Evolutionary conservation across 345 rosid species (phyloP).

Genomic region (Linum lewisii): DNA sequence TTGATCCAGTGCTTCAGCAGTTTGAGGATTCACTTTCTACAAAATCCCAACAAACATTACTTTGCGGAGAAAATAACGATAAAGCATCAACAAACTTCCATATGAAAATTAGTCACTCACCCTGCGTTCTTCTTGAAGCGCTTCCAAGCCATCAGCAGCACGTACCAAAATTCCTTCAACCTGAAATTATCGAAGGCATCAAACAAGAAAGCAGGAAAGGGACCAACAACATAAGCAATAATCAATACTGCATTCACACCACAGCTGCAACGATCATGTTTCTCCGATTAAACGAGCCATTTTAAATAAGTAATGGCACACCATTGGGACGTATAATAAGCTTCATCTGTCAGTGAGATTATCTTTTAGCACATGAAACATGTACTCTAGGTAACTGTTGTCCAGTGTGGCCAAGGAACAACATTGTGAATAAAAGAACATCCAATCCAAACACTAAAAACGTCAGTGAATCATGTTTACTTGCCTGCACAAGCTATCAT

Average conservation of each 20-base stretch:
- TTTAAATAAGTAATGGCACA: not conserved
- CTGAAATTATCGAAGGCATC: slow-evolving; percentile 23
- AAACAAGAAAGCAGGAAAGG: not conserved
- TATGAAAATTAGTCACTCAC: slow-evolving; percentile 21
- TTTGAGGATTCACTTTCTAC: slow-evolving; percentile 82
- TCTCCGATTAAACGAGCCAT: not conserved
- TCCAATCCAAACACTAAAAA: not conserved
- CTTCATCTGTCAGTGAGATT: too few relatives aligned
- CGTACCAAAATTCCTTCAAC: slow-evolving; percentile 74
- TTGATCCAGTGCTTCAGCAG: slow-evolving; percentile 80
- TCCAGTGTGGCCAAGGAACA: not conserved
- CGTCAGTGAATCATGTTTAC: not conserved
- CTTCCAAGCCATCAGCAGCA: slow-evolving; percentile 74
- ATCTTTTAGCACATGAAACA: too few relatives aligned
- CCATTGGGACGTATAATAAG: too few relatives aligned
- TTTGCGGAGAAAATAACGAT: not conserved
- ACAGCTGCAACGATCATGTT: not conserved
- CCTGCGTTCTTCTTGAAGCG: slow-evolving; percentile 91
- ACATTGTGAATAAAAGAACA: not conserved
- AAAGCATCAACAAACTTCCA: not conserved
- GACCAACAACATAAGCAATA: not conserved
- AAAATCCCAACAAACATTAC: slow-evolving; percentile 9
- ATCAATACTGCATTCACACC: not conserved
- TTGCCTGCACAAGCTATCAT: not conserved
- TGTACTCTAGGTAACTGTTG: not conserved